Evolutionary conservation across 2,329 filamentous ascomycete species (phyloP), one percentile per base, ranked within the genome.

Genomic region (Monosporascus sp.): DNA sequence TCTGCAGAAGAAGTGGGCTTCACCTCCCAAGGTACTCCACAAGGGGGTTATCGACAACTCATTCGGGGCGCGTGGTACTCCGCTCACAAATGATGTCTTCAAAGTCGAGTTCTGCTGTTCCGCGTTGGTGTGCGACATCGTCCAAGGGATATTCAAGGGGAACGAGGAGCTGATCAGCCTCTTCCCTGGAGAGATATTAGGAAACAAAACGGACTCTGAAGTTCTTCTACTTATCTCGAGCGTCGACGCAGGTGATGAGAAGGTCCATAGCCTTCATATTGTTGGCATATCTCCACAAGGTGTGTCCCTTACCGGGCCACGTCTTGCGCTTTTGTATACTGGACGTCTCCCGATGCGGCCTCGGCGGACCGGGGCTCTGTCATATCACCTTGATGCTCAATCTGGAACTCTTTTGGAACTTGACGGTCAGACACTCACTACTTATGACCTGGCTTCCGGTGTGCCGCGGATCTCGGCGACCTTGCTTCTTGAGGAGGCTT

Each of bases 351-450:
- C 22, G 58, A 65, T 4, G 56, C 43, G n/a, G 61, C 16, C 58
- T 53, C 37, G 41, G 2, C 48, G 40, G 14, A n/a, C 52, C 37
- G 48, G 37, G 27, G 9, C 58, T 19, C 58, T 66, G 4, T 63
- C 59, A 8, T 86, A 81, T 61, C 77, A 79, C 31, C 70, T 90
- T 2, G 83, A 91, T 58, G 71, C 83, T 24, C 78, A 80, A 20
- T 81, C 82, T 3, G 88, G 87, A 14, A 77, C 78, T 40, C 70
- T 92, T 3, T 77, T 88, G 55, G 78, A 86, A 62, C 74, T 89
- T 2, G 66, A 73, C 16, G 71, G 75, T 22, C 78, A 77, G 11
- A 70, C 66, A 1, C 72, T 92, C 19, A 76, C 74, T 26, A 80
- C 84, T 3, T 89, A 85, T 65, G 83, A 89, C 56, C 70, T 91